phyloP scores from a whole-genome alignment of 139 green algal species.

The Micractinium conductrix region DNA sequence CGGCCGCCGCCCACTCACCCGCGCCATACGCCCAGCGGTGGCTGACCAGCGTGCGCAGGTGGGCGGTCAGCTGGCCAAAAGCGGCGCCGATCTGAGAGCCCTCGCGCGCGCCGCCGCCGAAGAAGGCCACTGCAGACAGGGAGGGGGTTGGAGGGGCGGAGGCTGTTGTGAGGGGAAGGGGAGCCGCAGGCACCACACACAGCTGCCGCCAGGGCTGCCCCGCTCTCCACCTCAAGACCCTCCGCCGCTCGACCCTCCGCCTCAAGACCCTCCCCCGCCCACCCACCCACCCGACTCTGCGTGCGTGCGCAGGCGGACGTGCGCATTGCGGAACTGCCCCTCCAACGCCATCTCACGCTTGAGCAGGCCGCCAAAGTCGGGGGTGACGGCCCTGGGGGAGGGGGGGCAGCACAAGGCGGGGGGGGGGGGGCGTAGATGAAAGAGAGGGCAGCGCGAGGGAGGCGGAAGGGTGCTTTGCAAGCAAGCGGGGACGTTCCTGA shows the following conservation, averaged over 20 bases:
- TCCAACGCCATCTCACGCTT: slow-evolving; percentile 59
- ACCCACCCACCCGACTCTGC: slow-evolving; percentile 54
- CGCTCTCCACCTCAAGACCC: no score
- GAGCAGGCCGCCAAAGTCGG: slow-evolving; percentile 66
- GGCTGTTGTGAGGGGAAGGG: no score
- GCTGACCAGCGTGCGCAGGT: slow-evolving; percentile 48
- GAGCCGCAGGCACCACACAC: no score
- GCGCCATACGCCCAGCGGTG: slow-evolving; percentile 67
- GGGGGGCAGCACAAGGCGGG: no score
- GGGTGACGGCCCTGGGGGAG: slow-evolving; percentile 53
- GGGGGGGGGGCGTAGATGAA: background rate
- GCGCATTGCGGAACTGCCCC: slow-evolving; percentile 61
- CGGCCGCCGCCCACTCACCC: background rate
- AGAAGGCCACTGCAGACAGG: slow-evolving; percentile 67
- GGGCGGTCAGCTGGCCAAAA: slow-evolving; percentile 50
- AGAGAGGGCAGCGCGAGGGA: background rate
- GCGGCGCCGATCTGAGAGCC: slow-evolving; percentile 38
- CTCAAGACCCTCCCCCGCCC: no score
- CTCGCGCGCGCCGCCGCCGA: slow-evolving; percentile 69
- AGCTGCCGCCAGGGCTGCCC: no score
- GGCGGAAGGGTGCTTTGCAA: background rate
- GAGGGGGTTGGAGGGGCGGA: background rate
- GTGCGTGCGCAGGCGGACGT: slow-evolving; percentile 63
- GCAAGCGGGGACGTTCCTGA: no score
- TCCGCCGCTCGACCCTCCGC: no score